phyloP scores from a whole-genome alignment of 306 rosid species.

The Ammopiptanthus mongolicus region DNA sequence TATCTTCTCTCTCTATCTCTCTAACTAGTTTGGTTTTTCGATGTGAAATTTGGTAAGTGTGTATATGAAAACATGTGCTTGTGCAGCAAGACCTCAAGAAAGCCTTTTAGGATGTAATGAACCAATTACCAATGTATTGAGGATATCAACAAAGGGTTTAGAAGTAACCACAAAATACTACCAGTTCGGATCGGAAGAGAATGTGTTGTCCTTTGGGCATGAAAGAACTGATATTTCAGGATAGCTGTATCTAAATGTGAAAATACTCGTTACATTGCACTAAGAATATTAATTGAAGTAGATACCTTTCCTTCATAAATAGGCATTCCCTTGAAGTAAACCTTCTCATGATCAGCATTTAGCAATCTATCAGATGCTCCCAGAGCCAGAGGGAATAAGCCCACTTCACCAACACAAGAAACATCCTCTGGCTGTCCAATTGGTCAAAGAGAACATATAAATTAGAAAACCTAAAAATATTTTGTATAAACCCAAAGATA shows the following conservation, averaged over 20 bases:
- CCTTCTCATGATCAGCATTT: conserved; percentile 69
- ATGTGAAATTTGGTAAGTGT: too few relatives aligned
- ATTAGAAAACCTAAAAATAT: too few relatives aligned
- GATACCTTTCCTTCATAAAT: conserved; percentile 61
- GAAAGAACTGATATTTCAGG: conserved; percentile 4
- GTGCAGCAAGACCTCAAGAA: neutral
- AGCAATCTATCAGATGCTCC: conserved; percentile 72
- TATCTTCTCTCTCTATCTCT: neutral
- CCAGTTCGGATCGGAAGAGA: neutral
- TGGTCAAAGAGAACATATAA: conserved; percentile 24
- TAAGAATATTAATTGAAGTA: neutral
- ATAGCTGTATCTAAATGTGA: neutral
- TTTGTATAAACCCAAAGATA: neutral
- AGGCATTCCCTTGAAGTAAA: conserved; percentile 88
- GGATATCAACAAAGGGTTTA: too few relatives aligned
- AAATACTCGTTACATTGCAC: neutral
- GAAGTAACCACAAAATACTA: too few relatives aligned
- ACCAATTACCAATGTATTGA: neutral
- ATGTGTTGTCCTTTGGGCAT: neutral
- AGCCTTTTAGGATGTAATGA: neutral
- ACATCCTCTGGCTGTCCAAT: conserved; percentile 59
- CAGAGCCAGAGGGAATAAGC: conserved; percentile 49
- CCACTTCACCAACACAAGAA: conserved; percentile 78
- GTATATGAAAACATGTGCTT: too few relatives aligned
- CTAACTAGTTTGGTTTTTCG: neutral